Evolutionary conservation across 371 early-diverging fungal species (phyloP), one percentile per base, ranked within the genome.

Genomic region (Mortierella polycephala): DNA sequence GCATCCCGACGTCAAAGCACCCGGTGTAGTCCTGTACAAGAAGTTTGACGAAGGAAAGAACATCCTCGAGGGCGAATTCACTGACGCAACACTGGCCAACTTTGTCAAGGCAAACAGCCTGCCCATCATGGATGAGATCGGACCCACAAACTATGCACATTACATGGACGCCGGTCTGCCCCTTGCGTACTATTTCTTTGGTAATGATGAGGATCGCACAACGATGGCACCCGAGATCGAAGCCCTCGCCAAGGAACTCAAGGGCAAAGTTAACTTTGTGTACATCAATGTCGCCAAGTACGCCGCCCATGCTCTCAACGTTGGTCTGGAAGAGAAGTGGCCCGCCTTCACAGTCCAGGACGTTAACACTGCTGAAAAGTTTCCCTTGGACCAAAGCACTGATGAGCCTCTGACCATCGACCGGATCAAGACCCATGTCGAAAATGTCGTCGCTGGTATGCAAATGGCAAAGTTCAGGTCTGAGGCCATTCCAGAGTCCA

Each of bases 281-380:
- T 92, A 89, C 74, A 90, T 96, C 58, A 94, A 98, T 76, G 96
- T 93, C 47, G 81, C 30, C 70, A 88, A 93, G 74, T 97, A 86
- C 75, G 94, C 90, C 63, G 85, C 83, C 45, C 95, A 96, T 72
- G 97, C 94, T 60, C 86, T 87, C 59, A 89, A 88, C 75, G 82
- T 97, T 21, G 92, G 88, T 75, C 83, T 98, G 54, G 90, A 94
- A 86, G 80, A 89, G 55, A 64, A 87, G 64, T 98, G 93, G 93
- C 98, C 98, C 42, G 96, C 96, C 6, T 91, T 98, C 68, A 94
- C 88, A 47, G 91, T 98, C 73, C 95, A 95, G 81, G 83, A 87
- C 54, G 71, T 91, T 45, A 85, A 84, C 51, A 86, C 85, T 56
- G 86, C 87, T 49, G 80, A 84, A 57, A 96, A 96, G 84, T 97